Evolutionary conservation across 2,329 filamentous ascomycete genomes (phyloP).

Genomic region (Diplodia scrobiculata): DNA sequence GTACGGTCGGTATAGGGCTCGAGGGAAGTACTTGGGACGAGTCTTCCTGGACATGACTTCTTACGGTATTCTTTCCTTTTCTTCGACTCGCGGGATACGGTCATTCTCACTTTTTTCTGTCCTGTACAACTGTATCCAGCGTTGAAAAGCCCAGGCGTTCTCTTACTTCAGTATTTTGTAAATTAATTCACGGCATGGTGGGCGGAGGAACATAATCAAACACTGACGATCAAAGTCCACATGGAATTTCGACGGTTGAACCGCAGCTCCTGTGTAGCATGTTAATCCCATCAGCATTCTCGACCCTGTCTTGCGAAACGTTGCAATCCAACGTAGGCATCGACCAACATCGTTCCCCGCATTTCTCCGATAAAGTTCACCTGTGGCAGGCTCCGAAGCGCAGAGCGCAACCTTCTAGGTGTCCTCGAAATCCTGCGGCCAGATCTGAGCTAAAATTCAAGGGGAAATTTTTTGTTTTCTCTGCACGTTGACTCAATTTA

Average conservation of each 20-base stretch:
- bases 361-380: background rate
- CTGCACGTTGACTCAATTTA: background rate
- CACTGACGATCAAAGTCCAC: background rate
- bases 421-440: background rate
- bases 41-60: background rate
- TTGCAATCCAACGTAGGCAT: background rate
- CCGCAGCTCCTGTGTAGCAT: background rate
- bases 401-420: background rate
- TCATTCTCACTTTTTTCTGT: background rate
- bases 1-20: background rate
- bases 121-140: background rate
- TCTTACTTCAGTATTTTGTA: background rate
- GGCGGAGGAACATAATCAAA: background rate
- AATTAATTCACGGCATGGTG: conserved; percentile 9
- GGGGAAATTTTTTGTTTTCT: background rate
- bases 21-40: background rate
- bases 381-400: background rate
- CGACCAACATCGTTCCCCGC: background rate
- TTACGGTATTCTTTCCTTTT: conserved; percentile 1
- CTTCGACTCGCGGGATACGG: background rate
- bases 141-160: conserved; percentile 4
- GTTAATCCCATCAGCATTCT: too few relatives aligned
- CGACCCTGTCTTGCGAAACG: background rate
- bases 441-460: background rate
- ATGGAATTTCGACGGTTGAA: background rate